phyloP scores from a whole-genome alignment of 805 yeast genomes.

The Suhomyces kilbournensis region DNA sequence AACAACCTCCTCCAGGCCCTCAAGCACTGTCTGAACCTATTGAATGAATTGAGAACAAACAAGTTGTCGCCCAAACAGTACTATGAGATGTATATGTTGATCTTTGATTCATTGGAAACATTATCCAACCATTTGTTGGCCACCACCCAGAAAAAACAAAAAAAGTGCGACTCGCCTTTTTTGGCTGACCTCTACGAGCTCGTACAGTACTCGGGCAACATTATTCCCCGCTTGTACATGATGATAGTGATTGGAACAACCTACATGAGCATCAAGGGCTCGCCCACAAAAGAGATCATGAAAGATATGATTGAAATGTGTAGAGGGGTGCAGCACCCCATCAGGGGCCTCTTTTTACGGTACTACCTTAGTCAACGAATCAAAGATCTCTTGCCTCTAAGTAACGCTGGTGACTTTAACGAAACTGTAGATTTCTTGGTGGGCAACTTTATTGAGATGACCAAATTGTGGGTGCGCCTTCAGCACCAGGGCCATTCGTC shows the following conservation, averaged over 20 bases:
- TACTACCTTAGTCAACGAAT: conserved; percentile 86
- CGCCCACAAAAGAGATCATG: conserved; percentile 82
- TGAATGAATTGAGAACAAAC: conserved; percentile 77
- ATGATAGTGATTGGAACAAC: conserved; percentile 95
- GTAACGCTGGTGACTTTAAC: conserved; percentile 40
- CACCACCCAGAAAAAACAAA: conserved; percentile 39
- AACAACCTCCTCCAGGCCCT: conserved; percentile 78
- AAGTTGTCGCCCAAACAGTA: conserved; percentile 83
- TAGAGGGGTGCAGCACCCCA: conserved; percentile 93
- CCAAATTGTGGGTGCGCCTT: conserved; percentile 93
- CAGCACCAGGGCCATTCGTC: conserved; percentile 94
- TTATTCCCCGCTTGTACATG: conserved; percentile 85
- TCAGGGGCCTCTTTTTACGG: conserved; percentile 84
- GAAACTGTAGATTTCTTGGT: conserved; percentile 78
- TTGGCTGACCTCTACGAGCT: conserved; percentile 88
- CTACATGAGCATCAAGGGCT: conserved; percentile 71
- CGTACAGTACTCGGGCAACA: conserved; percentile 93
- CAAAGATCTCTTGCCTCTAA: conserved; percentile 57
- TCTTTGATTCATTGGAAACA: conserved; percentile 75
- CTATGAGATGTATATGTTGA: conserved; percentile 83
- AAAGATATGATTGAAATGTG: conserved; percentile 98
- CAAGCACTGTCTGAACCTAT: conserved; percentile 78
- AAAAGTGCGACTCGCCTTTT: conserved; percentile 22
- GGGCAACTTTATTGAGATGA: conserved; percentile 93
- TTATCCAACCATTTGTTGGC: conserved; percentile 64